These are phyloP conservation scores for Rhizopus delemar DNA, from an alignment of 371 early-diverging fungal species.

Conservation along the genomic window DNA sequence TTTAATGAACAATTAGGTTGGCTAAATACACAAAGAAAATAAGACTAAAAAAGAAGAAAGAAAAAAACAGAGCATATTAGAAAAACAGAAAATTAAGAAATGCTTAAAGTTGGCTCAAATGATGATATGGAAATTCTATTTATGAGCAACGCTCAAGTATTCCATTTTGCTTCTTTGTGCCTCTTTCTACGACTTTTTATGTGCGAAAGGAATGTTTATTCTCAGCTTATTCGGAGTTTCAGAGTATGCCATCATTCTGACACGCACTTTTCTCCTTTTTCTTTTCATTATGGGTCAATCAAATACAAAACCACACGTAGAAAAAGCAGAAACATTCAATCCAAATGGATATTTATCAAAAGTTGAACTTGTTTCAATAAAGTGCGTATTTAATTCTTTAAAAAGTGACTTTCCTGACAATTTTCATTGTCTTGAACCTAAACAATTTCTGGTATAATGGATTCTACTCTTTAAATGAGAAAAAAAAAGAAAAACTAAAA, in stretches of 20 bases:
- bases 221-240: too few species aligned
- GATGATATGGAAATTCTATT: too few species aligned
- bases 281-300: conserved; percentile 22
- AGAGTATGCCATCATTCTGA: neutral
- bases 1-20: too few species aligned
- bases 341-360: conserved; percentile 23
- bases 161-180: too few species aligned
- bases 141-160: too few species aligned
- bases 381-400: conserved; percentile 35
- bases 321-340: conserved; percentile 13
- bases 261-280: neutral
- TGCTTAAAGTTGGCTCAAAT: too few species aligned
- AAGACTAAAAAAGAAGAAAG: too few species aligned
- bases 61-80: too few species aligned
- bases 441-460: conserved; percentile 42
- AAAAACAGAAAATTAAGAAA: too few species aligned
- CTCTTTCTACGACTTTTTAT: too few species aligned
- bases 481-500: neutral
- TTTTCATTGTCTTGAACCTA: conserved; percentile 47
- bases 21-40: conserved; percentile 9
- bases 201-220: too few species aligned
- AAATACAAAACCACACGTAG: conserved; percentile 7
- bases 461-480: neutral
- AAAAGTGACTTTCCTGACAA: conserved; percentile 34
- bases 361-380: conserved; percentile 36